A percentile compares a stretch with the other conserved stretches of the same genome.
Evolutionary conservation across 441 rosid species (phyloP).

Genomic region (Populus hybrid): DNA sequence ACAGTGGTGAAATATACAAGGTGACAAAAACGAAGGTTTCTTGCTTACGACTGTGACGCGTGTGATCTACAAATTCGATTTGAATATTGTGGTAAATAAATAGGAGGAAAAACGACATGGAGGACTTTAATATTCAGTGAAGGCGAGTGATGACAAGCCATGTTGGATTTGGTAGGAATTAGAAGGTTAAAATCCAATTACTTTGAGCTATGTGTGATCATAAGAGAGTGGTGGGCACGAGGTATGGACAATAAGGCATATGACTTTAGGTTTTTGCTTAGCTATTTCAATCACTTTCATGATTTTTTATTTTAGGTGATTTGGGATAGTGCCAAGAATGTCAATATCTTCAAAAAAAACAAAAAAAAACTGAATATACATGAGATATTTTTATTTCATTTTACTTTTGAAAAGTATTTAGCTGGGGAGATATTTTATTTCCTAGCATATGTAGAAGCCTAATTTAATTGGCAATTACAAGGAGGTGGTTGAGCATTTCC

Average conservation of each 20-base stretch:
- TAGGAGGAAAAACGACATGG: not conserved
- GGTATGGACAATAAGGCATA: constrained; percentile 4
- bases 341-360: constrained; percentile 23
- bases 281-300: constrained; percentile 31
- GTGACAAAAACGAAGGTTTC: not conserved
- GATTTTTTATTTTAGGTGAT: constrained; percentile 14
- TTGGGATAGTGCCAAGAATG: constrained; percentile 24
- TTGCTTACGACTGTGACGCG: not conserved
- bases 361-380: constrained; percentile 9
- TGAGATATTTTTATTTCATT: not conserved
- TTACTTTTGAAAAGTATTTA: not conserved
- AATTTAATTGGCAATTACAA: not conserved
- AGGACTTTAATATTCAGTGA: not conserved
- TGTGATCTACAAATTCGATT: not conserved
- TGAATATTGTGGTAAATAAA: not conserved
- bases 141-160: not conserved
- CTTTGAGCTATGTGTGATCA: not conserved
- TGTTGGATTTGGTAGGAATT: not conserved
- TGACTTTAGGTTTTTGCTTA: constrained; percentile 12
- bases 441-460: not conserved
- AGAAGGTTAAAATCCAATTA: not conserved
- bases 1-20: not conserved
- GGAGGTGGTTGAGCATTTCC: not conserved
- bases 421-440: not conserved
- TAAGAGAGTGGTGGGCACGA: not conserved